Conservation (phyloP, 495 filamentous ascomycete genomes). For the Corynascus novoguineensis region DNA sequence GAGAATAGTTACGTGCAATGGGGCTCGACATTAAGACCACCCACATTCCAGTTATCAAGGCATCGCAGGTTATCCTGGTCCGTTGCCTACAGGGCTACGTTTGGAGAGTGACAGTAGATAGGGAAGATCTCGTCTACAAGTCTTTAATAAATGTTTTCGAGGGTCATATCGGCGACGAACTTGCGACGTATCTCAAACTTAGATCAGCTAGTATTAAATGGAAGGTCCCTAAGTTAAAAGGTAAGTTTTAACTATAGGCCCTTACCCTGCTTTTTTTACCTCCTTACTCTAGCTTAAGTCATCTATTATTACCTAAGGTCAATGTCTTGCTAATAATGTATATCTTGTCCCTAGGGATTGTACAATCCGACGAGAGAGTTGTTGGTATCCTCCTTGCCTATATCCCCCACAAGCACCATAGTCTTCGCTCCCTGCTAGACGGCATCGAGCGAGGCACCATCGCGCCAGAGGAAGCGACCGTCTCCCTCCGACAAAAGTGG, state of each 20-base stretch:
- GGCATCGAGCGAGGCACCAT: background rate
- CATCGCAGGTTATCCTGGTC: background rate
- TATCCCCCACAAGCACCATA: constrained; percentile 1
- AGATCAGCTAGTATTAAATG: background rate
- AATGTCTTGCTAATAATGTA: no score
- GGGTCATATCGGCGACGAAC: background rate
- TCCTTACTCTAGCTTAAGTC: background rate
- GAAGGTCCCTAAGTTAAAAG: background rate
- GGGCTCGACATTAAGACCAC: background rate
- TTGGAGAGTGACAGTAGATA: background rate
- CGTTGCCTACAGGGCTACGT: background rate
- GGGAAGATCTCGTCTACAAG: background rate
- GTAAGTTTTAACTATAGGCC: background rate
- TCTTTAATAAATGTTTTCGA: background rate
- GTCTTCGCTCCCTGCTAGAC: background rate
- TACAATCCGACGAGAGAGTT: background rate
- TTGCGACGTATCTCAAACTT: background rate
- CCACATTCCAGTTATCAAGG: background rate
- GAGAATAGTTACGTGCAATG: background rate
- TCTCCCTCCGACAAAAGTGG: background rate
- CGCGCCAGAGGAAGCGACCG: background rate
- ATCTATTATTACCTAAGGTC: no score
- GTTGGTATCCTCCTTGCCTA: background rate
- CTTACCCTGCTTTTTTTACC: background rate
- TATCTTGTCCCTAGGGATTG: no score